Percentiles rank a stretch among this genome's conserved stretches.
These are phyloP conservation scores for Suillus subluteus DNA, from an alignment of 768 basidiomycete species.

Conservation along the genomic window DNA sequence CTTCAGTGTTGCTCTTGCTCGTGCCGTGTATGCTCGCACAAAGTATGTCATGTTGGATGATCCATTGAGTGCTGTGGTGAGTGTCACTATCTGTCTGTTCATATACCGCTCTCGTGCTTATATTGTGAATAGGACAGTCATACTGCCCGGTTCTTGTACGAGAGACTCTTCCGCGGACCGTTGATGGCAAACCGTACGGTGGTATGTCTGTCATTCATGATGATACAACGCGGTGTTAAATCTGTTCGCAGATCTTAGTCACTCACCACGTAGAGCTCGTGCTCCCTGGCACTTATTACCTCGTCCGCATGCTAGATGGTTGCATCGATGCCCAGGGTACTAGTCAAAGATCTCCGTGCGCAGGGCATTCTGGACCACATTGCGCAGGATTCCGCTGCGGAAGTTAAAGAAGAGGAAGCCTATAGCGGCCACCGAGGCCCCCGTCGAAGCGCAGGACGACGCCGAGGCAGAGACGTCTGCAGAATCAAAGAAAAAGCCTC, in stretches of 20 bases:
- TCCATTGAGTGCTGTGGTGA: constrained; percentile 79
- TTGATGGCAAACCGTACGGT: constrained; percentile 72
- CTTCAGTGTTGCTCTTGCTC: constrained; percentile 75
- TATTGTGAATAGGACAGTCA: constrained; percentile 58
- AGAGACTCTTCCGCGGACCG: constrained; percentile 66
- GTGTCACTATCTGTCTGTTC: constrained; percentile 25
- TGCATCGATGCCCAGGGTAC: constrained; percentile 78
- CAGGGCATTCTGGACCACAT: constrained; percentile 67
- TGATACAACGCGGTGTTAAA: constrained; percentile 1
- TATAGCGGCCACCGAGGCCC: constrained; percentile 18
- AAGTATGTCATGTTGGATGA: constrained; percentile 79
- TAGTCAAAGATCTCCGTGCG: constrained; percentile 61
- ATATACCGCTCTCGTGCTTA: background rate
- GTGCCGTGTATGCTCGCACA: constrained; percentile 77
- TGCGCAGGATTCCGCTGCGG: constrained; percentile 52
- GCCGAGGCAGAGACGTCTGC: background rate
- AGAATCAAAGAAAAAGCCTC: constrained; percentile 54
- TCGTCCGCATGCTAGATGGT: constrained; percentile 82
- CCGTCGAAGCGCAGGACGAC: constrained; percentile 13
- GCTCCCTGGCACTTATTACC: constrained; percentile 70
- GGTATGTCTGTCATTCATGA: constrained; percentile 34
- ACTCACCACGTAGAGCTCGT: constrained; percentile 87
- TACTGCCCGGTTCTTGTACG: constrained; percentile 64
- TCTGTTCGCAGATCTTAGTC: constrained; percentile 56
- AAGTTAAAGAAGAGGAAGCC: constrained; percentile 49